phyloP scores from a whole-genome alignment of 1,139 yeast species.

The Yamadazyma trypodendri region DNA sequence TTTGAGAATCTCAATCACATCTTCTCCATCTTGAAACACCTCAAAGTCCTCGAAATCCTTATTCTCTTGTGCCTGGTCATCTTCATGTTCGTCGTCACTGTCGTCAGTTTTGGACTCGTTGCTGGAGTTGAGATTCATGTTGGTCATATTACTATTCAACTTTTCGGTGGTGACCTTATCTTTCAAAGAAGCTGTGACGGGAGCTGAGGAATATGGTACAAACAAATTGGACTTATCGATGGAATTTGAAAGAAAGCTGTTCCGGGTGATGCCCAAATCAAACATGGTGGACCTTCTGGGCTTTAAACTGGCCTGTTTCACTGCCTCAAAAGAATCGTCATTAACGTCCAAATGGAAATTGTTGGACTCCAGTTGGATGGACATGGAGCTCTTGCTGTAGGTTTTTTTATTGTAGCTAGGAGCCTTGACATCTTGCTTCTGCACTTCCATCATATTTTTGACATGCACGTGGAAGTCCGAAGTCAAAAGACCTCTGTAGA shows the following conservation, averaged over 20 bases:
- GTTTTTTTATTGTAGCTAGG: background rate
- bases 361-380: slow-evolving; percentile 6
- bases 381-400: background rate
- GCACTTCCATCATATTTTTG: slow-evolving; percentile 49
- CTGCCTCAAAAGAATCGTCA: slow-evolving; percentile 22
- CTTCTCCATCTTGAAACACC: slow-evolving; percentile 32
- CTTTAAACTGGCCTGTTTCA: slow-evolving; percentile 27
- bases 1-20: slow-evolving; percentile 28
- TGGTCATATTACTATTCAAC: slow-evolving; percentile 5
- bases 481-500: slow-evolving; percentile 73
- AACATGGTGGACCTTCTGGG: slow-evolving; percentile 51
- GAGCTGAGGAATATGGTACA: slow-evolving; percentile 73
- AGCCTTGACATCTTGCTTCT: slow-evolving; percentile 21
- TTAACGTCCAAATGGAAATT: slow-evolving; percentile 1
- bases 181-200: slow-evolving; percentile 66
- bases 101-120: background rate
- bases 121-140: slow-evolving; percentile 5
- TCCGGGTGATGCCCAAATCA: slow-evolving; percentile 44
- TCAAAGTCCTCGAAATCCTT: slow-evolving; percentile 45
- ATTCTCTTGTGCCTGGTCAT: slow-evolving; percentile 21
- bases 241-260: slow-evolving; percentile 43
- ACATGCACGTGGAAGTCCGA: slow-evolving; percentile 72
- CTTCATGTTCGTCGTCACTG: slow-evolving; percentile 29
- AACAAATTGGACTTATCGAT: slow-evolving; percentile 55
- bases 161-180: slow-evolving; percentile 9